These are phyloP conservation scores for Heterobasidion parviporum DNA, from an alignment of 1,284 basidiomycete genomes.

Conservation along the genomic window DNA sequence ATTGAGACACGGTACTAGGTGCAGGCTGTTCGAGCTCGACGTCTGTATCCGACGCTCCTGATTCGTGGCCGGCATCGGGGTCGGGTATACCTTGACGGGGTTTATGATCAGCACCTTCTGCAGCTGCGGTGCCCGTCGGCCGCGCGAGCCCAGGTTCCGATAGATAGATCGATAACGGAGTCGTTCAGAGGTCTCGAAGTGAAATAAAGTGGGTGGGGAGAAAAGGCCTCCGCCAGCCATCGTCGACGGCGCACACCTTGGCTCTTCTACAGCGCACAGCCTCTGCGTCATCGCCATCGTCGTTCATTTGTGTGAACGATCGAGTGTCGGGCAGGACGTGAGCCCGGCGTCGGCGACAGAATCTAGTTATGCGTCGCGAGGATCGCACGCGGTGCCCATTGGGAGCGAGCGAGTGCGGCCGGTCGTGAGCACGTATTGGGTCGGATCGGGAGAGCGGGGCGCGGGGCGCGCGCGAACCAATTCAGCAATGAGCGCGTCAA, in stretches of 20 bases:
- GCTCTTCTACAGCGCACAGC: constrained; percentile 24
- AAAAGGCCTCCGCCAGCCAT: constrained; percentile 34
- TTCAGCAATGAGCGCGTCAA: no score
- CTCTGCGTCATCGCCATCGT: constrained; percentile 24
- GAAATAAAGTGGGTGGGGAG: constrained; percentile 26
- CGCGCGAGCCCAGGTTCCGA: background rate
- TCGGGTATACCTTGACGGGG: constrained; percentile 5
- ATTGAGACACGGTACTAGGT: constrained; percentile 39
- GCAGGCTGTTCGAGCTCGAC: constrained; percentile 23
- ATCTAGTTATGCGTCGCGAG: no score
- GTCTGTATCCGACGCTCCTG: constrained; percentile 28
- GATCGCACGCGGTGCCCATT: no score
- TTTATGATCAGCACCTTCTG: constrained; percentile 1
- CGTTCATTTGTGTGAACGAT: constrained; percentile 20
- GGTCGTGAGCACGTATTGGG: no score
- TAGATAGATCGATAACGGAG: background rate
- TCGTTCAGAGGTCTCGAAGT: background rate
- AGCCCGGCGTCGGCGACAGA: no score
- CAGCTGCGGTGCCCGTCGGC: background rate
- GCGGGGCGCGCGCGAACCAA: no score
- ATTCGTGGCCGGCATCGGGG: constrained; percentile 16
- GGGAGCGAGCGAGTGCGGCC: no score
- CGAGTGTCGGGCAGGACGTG: constrained; percentile 20
- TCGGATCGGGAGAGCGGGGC: no score
- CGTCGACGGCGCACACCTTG: constrained; percentile 39